Evolutionary conservation across 2,329 filamentous ascomycete genomes (phyloP).

Genomic region (Dactylellina haptotyla): DNA sequence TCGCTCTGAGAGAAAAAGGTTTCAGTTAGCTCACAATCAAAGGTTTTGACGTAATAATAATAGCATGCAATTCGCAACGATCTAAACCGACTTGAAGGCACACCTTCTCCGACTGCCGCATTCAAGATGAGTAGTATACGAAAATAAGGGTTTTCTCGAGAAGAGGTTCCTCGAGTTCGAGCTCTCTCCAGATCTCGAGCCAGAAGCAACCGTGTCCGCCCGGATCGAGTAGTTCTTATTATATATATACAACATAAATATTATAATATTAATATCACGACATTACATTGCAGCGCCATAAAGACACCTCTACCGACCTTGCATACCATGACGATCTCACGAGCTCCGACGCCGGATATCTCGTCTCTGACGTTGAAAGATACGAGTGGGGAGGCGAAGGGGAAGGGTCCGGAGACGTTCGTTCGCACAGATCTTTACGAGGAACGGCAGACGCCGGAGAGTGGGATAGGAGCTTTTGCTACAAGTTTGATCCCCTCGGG

Average conservation of each 20-base stretch:
- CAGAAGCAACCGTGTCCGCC: too few species aligned
- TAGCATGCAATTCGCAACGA: too few species aligned
- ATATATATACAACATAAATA: too few species aligned
- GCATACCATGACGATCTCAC: conserved; percentile 17
- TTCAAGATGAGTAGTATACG: conserved; percentile 47
- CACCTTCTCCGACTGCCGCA: background rate
- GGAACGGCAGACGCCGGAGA: conserved; percentile 34
- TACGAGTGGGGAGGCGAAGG: background rate
- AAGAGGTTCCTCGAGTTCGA: background rate
- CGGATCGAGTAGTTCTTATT: too few species aligned
- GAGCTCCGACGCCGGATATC: conserved; percentile 11
- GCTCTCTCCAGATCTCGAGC: background rate
- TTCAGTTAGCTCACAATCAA: too few species aligned
- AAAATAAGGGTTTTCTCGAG: conserved; percentile 18
- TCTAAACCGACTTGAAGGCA: too few species aligned
- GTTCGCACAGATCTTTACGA: conserved; percentile 42
- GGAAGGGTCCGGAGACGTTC: conserved; percentile 2
- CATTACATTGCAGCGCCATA: too few species aligned
- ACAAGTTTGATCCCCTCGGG: conserved; percentile 21
- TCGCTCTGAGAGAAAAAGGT: too few species aligned
- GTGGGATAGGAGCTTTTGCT: conserved; percentile 35
- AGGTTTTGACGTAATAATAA: too few species aligned
- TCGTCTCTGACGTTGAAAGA: conserved; percentile 7
- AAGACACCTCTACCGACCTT: too few species aligned
- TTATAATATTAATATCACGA: too few species aligned